Evolutionary conservation across 768 basidiomycete genomes (phyloP), one percentile per base, ranked within the genome.

Genomic region (Mycena chlorophos): DNA sequence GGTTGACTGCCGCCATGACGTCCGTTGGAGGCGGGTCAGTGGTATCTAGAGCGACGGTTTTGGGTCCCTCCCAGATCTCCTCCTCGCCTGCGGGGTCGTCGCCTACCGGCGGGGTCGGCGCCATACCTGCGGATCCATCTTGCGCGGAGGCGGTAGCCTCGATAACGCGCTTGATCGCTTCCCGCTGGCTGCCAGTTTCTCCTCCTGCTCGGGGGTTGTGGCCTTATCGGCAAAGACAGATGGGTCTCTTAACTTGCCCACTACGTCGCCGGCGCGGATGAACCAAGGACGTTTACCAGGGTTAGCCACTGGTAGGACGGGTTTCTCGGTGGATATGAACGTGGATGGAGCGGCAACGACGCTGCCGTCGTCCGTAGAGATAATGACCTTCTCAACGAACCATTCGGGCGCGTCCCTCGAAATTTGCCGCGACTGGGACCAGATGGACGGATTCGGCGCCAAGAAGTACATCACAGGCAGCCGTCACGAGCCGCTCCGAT

Each of bases 261-360:
- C 52, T 17, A 53, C 29, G 20, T 53, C 52, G 17, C 52, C 52
- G 19, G 20, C 25, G n/a, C 42, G 16, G 28, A 54, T 54, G n/a
- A 28, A 47, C 28, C 43, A 31, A 6, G 53, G 53, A 17, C 40
- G 40, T 5, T 25, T n/a, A 17, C 27, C 19, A 17, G 53, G 42
- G 23, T 54, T 54, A 20, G 53, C 53, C 13, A 54, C 37, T 5
- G 53, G 53, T 12, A 54, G 40, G 5, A 6, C n/a, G 5, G 53
- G 53, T 13, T n/a, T 12, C 6, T 13, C 26, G 27, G 53, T 31
- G 2, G 26, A n/a, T 5, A 54, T 46, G 6, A 27, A 23, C 2
- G 53, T 54, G 27, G 43, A 19, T 3, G 53, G 53, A n/a, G 53
- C 53, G 17, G 53, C 43, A 16, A 54, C 13, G 12, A 54, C 46